Evolutionary conservation across 2,329 filamentous ascomycete species (phyloP).

Genomic region (Beauveria varroae): DNA sequence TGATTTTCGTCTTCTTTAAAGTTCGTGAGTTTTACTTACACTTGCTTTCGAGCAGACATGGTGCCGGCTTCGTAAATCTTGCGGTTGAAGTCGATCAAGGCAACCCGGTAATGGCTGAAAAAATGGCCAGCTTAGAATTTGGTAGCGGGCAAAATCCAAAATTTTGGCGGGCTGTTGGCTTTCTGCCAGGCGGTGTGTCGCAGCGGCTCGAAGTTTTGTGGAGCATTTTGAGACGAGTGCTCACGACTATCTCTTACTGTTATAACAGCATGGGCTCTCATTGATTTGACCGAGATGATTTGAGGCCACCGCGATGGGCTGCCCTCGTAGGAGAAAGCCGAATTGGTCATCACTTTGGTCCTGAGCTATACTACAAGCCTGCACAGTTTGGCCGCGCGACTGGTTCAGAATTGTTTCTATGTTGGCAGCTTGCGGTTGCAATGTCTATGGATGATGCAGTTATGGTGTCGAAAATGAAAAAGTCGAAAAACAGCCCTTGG

Average conservation of each 20-base stretch:
- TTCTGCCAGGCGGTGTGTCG: conserved; percentile 10
- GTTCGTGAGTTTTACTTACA: conserved; percentile 28
- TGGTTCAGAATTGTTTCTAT: conserved; percentile 4
- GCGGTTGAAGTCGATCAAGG: conserved; percentile 13
- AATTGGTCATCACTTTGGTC: too few species aligned
- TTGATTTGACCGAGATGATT: too few species aligned
- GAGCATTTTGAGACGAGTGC: background rate
- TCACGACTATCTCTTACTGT: too few species aligned
- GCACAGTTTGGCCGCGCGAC: background rate
- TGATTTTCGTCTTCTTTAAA: background rate
- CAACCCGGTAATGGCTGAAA: conserved; percentile 3
- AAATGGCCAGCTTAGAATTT: conserved; percentile 25
- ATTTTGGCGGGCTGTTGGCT: conserved; percentile 34
- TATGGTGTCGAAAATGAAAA: background rate
- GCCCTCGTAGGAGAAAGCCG: too few species aligned
- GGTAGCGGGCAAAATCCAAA: conserved; percentile 21
- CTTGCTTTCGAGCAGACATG: conserved; percentile 53
- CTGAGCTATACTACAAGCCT: too few species aligned
- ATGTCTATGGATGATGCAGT: conserved; percentile 7
- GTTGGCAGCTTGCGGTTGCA: conserved; percentile 6
- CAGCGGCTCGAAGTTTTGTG: background rate
- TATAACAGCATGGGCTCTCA: too few species aligned
- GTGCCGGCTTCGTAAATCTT: conserved; percentile 18
- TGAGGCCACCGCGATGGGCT: too few species aligned
- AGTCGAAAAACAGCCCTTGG: conserved; percentile 6